A percentile compares a stretch with the other conserved stretches of the same genome.
Conservation (phyloP, 352 stramenopile species). For the Phytophthora capsici region DNA sequence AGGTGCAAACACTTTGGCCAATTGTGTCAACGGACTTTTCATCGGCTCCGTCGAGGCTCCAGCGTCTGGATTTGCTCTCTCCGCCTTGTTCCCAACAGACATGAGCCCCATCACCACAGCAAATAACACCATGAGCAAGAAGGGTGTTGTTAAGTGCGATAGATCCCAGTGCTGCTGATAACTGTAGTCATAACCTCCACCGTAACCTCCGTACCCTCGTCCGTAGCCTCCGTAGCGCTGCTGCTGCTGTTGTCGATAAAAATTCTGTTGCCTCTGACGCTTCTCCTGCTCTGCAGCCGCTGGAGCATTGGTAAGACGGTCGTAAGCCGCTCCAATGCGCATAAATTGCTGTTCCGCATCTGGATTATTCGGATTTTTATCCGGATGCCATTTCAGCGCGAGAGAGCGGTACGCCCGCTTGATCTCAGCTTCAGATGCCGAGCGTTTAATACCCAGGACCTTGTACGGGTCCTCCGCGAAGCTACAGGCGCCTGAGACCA, state of each 20-base stretch:
- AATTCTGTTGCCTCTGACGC: slow-evolving; percentile 46
- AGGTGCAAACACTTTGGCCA: slow-evolving; percentile 75
- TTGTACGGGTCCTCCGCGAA: slow-evolving; percentile 76
- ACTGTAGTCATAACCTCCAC: slow-evolving; percentile 22
- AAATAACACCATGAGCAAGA: slow-evolving; percentile 55
- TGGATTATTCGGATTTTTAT: slow-evolving; percentile 84
- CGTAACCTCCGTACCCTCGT: slow-evolving; percentile 8
- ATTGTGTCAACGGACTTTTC: slow-evolving; percentile 48
- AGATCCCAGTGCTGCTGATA: slow-evolving; percentile 40
- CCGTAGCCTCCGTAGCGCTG: slow-evolving; percentile 29
- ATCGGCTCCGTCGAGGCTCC: not conserved
- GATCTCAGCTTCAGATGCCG: slow-evolving; percentile 76
- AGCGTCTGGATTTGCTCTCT: slow-evolving; percentile 8
- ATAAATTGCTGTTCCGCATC: slow-evolving; percentile 80
- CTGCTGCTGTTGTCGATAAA: slow-evolving; percentile 58
- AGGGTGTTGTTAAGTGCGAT: slow-evolving; percentile 51
- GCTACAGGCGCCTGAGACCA: slow-evolving; percentile 3
- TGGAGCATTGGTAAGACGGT: slow-evolving; percentile 47
- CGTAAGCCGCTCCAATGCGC: slow-evolving; percentile 76
- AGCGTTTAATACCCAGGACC: slow-evolving; percentile 66
- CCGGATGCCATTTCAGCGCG: slow-evolving; percentile 91
- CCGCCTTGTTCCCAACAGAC: slow-evolving; percentile 41
- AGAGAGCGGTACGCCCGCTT: slow-evolving; percentile 87
- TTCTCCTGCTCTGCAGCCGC: slow-evolving; percentile 14
- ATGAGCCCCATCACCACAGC: slow-evolving; percentile 53